Percentiles rank a stretch among this genome's conserved stretches.
Conservation (phyloP, 257 asterid species). For the Fraxinus anomala region DNA sequence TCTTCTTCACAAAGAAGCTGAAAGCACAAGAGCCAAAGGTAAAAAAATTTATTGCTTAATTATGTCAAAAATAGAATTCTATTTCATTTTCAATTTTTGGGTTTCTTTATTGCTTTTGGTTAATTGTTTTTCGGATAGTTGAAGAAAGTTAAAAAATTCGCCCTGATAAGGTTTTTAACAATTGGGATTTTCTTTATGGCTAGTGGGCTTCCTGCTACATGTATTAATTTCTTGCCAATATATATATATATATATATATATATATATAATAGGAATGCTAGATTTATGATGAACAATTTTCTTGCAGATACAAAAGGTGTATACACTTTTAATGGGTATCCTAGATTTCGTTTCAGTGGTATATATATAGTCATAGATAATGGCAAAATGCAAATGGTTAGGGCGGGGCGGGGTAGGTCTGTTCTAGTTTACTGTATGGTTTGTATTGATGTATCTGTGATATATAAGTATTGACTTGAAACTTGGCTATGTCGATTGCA, state of each 20-base stretch:
- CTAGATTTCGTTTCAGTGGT: not conserved
- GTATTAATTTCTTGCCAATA: not conserved
- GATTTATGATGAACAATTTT: not conserved
- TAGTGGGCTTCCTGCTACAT: not conserved
- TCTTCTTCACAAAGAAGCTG: conserved; percentile 44
- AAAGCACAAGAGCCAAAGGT: conserved; percentile 42
- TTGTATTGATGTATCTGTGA: not conserved
- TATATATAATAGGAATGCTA: not conserved
- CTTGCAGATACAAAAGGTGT: not conserved
- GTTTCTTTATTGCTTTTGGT: not conserved
- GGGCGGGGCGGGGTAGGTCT: not conserved
- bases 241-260: no score
- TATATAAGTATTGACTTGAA: not conserved
- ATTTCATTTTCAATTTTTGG: not conserved
- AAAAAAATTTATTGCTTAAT: not conserved
- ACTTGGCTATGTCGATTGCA: not conserved
- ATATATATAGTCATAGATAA: not conserved
- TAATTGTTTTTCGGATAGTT: not conserved
- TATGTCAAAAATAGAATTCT: not conserved
- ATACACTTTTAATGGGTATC: not conserved
- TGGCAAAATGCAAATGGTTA: not conserved
- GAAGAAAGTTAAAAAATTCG: not conserved
- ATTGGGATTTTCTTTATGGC: not conserved
- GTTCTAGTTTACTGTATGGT: not conserved
- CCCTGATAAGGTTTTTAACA: not conserved